Conservation (phyloP, 2,329 filamentous ascomycete species). For the Fusarium longipes region DNA sequence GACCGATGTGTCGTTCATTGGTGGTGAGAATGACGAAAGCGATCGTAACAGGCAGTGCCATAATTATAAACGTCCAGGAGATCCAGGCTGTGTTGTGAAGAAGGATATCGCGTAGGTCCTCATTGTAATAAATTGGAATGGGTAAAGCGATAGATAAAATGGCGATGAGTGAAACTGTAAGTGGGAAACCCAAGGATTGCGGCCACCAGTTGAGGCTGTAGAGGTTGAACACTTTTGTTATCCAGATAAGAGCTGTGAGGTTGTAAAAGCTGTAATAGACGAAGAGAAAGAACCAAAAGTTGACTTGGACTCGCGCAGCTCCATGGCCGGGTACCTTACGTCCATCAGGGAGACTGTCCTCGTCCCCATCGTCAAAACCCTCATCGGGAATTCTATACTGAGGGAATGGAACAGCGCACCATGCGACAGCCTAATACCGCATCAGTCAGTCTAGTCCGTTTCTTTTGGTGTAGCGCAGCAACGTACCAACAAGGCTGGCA, state of each 20-base stretch:
- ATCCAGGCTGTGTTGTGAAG: constrained; percentile 76
- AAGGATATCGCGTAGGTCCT: constrained; percentile 64
- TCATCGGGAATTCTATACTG: constrained; percentile 67
- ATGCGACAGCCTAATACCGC: constrained; percentile 64
- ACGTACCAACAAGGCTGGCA: constrained; percentile 70
- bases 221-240: constrained; percentile 77
- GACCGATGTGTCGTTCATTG: constrained; percentile 71
- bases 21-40: constrained; percentile 72
- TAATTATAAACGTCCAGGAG: constrained; percentile 75
- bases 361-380: constrained; percentile 55
- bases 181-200: constrained; percentile 69
- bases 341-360: constrained; percentile 42
- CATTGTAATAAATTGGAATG: constrained; percentile 68
- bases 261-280: constrained; percentile 78
- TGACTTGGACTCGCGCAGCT: constrained; percentile 70
- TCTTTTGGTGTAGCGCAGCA: not conserved
- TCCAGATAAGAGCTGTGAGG: constrained; percentile 74
- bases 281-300: constrained; percentile 78
- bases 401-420: constrained; percentile 74
- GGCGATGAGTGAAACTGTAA: constrained; percentile 72
- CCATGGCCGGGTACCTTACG: constrained; percentile 70
- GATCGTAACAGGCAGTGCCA: constrained; percentile 75
- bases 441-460: constrained; percentile 30
- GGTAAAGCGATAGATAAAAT: constrained; percentile 69
- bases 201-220: constrained; percentile 80